phyloP scores from a whole-genome alignment of 1,139 yeast species.

The Scheffersomyces titani region DNA sequence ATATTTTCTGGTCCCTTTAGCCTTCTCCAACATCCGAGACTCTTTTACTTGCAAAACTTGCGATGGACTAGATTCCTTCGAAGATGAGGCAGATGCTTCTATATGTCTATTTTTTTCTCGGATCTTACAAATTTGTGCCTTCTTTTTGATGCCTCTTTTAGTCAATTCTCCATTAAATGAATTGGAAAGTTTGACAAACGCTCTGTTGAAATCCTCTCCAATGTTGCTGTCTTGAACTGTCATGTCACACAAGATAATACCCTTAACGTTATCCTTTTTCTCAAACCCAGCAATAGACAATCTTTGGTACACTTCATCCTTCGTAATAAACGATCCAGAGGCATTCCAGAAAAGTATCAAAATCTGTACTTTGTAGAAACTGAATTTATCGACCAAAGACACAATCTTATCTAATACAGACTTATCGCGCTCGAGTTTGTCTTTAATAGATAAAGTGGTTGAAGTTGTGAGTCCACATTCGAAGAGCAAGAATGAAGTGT shows the following conservation, averaged over 20 bases:
- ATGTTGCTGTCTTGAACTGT: conserved; percentile 26
- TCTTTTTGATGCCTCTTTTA: conserved; percentile 29
- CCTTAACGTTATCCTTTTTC: conserved; percentile 15
- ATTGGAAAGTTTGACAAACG: conserved; percentile 23
- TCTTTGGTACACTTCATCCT: conserved; percentile 16
- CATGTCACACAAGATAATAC: conserved; percentile 39
- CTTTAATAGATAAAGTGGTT: conserved; percentile 17
- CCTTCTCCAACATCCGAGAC: conserved; percentile 26
- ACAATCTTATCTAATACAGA: conserved; percentile 39
- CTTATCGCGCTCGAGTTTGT: conserved; percentile 38
- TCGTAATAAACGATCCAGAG: conserved; percentile 17
- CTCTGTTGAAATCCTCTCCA: conserved; percentile 26
- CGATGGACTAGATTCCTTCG: conserved; percentile 5
- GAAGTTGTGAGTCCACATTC: conserved; percentile 44
- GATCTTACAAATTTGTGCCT: conserved; percentile 8
- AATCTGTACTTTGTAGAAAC: conserved; percentile 37
- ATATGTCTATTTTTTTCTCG: conserved; percentile 9
- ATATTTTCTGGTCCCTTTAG: conserved; percentile 31
- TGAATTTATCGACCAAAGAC: conserved; percentile 35
- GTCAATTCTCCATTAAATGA: conserved; percentile 34
- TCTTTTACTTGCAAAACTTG: conserved; percentile 25
- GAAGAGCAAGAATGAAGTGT: conserved; percentile 41
- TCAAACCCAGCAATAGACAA: conserved; percentile 17
- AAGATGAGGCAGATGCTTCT: conserved; percentile 2
- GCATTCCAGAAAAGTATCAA: conserved; percentile 44